A percentile compares a stretch with the other conserved stretches of the same genome.
These are phyloP conservation scores for Ganoderma resinaceum DNA, from an alignment of 1,284 basidiomycete genomes.

Conservation along the genomic window DNA sequence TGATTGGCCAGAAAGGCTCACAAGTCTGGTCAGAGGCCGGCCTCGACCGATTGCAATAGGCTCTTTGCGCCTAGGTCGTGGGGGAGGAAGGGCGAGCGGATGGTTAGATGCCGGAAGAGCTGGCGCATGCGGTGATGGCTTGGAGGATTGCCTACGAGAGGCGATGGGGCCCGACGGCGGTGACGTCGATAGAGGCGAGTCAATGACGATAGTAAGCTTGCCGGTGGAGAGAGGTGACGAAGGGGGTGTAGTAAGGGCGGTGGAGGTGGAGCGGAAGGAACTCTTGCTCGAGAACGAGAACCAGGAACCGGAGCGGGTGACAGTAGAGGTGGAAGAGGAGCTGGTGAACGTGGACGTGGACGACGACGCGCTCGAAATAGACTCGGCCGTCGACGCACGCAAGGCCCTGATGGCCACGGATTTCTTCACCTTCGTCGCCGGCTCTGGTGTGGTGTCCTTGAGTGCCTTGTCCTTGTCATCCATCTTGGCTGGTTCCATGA, in stretches of 20 bases:
- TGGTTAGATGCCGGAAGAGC: constrained; percentile 25
- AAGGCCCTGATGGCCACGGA: constrained; percentile 17
- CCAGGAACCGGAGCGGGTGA: constrained; percentile 58
- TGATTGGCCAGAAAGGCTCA: constrained; percentile 10
- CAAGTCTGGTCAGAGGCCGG: constrained; percentile 22
- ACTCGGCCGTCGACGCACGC: constrained; percentile 29
- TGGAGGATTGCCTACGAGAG: constrained; percentile 17
- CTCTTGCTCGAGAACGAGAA: constrained; percentile 58
- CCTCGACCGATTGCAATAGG: constrained; percentile 35
- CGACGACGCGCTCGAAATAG: constrained; percentile 37
- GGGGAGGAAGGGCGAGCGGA: constrained; percentile 24
- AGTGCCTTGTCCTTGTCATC: constrained; percentile 44
- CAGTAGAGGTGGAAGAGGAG: constrained; percentile 40
- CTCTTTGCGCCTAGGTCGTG: constrained; percentile 18
- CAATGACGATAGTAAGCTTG: constrained; percentile 34
- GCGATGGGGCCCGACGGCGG: constrained; percentile 20
- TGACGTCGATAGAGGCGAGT: constrained; percentile 32
- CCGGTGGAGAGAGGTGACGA: constrained; percentile 49
- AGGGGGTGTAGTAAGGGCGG: constrained; percentile 44
- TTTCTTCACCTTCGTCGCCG: constrained; percentile 27
- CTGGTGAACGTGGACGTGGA: constrained; percentile 40
- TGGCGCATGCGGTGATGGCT: constrained; percentile 17
- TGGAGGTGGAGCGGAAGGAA: constrained; percentile 37
- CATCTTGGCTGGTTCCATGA: constrained; percentile 52
- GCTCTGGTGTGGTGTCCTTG: constrained; percentile 20